phyloP scores from a whole-genome alignment of 2,329 filamentous ascomycete genomes.

The Aspergillus uvarum region DNA sequence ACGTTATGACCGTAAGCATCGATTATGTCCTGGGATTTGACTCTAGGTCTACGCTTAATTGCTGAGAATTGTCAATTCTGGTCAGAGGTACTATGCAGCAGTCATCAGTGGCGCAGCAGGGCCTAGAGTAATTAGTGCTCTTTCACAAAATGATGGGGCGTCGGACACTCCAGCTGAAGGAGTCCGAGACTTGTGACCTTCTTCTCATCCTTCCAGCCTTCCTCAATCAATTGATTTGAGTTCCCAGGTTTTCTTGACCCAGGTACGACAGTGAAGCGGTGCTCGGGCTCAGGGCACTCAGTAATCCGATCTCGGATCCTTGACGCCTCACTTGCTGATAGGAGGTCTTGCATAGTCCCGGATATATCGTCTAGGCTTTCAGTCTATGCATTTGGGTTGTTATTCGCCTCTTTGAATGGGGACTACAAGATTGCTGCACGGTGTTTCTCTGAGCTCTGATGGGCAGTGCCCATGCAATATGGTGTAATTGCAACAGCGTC shows the following conservation, averaged over 20 bases:
- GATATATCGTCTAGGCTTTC: neutral
- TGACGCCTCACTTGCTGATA: neutral
- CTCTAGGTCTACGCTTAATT: no score
- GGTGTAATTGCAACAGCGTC: neutral
- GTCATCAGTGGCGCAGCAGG: neutral
- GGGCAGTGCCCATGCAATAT: neutral
- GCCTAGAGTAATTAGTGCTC: neutral
- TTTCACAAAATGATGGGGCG: neutral
- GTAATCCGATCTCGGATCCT: neutral
- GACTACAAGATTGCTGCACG: neutral
- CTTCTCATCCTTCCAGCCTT: neutral
- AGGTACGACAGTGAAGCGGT: neutral
- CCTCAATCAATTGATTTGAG: no score
- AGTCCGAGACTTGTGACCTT: neutral
- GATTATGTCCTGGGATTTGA: no score
- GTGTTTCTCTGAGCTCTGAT: no score
- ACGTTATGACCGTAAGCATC: neutral
- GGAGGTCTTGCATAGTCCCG: neutral
- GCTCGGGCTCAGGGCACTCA: neutral
- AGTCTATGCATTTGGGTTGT: neutral
- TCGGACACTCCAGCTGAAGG: neutral
- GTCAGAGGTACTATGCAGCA: neutral
- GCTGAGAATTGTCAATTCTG: no score
- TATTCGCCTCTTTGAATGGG: no score
- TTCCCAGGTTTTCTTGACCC: neutral